A percentile compares a stretch with the other conserved stretches of the same genome.
phyloP scores from a whole-genome alignment of 1,284 basidiomycete species.

The Apiotrichum akiyoshidainum region DNA sequence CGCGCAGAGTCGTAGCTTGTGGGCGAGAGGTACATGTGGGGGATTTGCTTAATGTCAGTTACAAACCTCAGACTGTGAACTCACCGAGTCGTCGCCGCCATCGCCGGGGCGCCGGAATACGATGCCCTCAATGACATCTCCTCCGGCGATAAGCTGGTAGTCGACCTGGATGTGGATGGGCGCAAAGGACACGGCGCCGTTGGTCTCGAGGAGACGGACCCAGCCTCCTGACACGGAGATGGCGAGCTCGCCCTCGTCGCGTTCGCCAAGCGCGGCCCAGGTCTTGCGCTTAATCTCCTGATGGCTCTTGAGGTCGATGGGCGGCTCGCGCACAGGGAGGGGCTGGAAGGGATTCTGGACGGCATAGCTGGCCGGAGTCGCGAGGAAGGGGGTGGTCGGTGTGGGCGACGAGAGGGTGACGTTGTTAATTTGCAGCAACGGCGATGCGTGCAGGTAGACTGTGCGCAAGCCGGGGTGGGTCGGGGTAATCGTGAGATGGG shows the following conservation, averaged over 20 bases:
- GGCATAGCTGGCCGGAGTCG: conserved; percentile 68
- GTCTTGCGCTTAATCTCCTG: conserved; percentile 90
- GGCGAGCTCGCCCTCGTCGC: conserved; percentile 88
- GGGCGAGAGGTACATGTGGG: conserved; percentile 87
- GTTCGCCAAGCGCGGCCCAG: conserved; percentile 83
- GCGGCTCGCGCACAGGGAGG: conserved; percentile 34
- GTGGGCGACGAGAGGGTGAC: conserved; percentile 47
- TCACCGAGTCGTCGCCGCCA: conserved; percentile 59
- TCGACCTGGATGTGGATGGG: conserved; percentile 49
- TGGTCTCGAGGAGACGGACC: conserved; percentile 50
- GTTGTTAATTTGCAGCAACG: conserved; percentile 38
- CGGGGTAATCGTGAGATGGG: conserved; percentile 46
- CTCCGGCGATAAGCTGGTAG: conserved; percentile 40
- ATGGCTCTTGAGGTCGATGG: conserved; percentile 78
- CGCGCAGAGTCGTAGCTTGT: conserved; percentile 85
- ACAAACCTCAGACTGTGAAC: conserved; percentile 40
- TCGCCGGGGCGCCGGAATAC: conserved; percentile 46
- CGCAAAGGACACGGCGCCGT: conserved; percentile 27
- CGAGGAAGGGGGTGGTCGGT: conserved; percentile 44
- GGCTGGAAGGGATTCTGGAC: conserved; percentile 59
- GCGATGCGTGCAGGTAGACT: conserved; percentile 47
- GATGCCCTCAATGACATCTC: conserved; percentile 43
- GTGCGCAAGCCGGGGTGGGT: conserved; percentile 41
- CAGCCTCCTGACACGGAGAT: conserved; percentile 84
- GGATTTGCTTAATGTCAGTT: conserved; percentile 63